A percentile compares a stretch with the other conserved stretches of the same genome.
phyloP scores from a whole-genome alignment of 176 grass and related monocot genomes.

The Oryza punctata region DNA sequence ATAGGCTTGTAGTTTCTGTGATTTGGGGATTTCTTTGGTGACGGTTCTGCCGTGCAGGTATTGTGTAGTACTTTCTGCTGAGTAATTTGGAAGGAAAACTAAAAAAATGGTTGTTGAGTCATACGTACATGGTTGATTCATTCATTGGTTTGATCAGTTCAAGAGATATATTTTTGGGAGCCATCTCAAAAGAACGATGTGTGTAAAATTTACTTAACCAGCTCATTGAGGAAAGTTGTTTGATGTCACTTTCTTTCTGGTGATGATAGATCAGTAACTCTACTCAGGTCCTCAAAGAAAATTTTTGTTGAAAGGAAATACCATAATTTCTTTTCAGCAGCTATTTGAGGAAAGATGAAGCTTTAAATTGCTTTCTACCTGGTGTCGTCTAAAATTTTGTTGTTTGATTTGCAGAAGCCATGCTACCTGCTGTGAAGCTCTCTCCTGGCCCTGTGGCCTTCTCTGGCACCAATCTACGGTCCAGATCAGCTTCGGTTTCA shows the following conservation, averaged over 20 bases:
- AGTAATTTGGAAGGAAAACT: neutral
- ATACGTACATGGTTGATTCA: neutral
- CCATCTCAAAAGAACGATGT: neutral
- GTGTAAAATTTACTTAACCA: neutral
- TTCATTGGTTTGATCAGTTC: neutral
- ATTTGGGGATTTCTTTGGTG: conserved; percentile 15
- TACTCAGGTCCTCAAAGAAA: conserved; percentile 15
- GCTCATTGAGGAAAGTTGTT: conserved; percentile 14
- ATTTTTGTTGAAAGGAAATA: neutral
- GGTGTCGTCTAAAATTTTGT: conserved; percentile 8
- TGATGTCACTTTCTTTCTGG: conserved; percentile 18
- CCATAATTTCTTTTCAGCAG: too few relatives aligned
- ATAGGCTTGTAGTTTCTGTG: conserved; percentile 21
- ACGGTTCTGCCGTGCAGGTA: conserved; percentile 32
- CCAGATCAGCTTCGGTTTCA: conserved; percentile 37
- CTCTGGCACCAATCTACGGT: conserved; percentile 40
- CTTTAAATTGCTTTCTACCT: conserved; percentile 25
- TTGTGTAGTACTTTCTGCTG: neutral
- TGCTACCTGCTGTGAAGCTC: conserved; percentile 39
- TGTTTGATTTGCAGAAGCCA: conserved; percentile 56
- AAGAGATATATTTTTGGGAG: neutral
- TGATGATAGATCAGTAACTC: neutral
- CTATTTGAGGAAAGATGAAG: conserved; percentile 5
- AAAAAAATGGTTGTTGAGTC: neutral
- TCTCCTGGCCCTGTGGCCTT: conserved; percentile 40